Evolutionary conservation across 176 grass and related monocot species (phyloP).

Genomic region (Dactylis glomerata): DNA sequence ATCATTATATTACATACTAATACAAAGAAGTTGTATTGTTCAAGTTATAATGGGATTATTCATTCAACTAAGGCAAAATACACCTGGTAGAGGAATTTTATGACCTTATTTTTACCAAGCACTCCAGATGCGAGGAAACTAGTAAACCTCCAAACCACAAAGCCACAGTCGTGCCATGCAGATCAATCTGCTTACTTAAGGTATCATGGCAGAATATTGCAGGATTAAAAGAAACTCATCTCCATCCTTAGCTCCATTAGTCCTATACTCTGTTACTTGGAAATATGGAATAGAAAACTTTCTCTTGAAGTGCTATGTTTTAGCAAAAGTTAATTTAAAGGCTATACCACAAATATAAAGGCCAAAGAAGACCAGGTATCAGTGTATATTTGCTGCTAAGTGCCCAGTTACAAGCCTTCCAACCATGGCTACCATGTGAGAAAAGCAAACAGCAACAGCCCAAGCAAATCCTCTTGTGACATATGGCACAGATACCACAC

Average conservation of each 20-base stretch:
- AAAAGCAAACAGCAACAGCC: background rate
- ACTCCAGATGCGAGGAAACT: background rate
- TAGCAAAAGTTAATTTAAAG: background rate
- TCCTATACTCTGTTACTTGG: background rate
- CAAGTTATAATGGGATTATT: background rate
- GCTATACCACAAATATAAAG: background rate
- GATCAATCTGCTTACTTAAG: background rate
- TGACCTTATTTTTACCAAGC: background rate
- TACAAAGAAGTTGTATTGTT: background rate
- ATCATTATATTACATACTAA: conserved; percentile 1
- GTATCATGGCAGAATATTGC: background rate
- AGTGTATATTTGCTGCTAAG: background rate
- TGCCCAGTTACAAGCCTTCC: background rate
- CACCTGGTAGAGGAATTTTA: background rate
- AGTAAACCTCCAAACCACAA: background rate
- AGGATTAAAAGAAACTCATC: background rate
- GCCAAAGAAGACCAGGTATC: background rate
- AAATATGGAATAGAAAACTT: background rate
- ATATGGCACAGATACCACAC: background rate
- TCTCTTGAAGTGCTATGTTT: background rate
- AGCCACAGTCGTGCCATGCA: background rate
- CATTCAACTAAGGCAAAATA: conserved; percentile 1
- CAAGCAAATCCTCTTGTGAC: conserved; percentile 4
- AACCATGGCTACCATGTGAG: background rate
- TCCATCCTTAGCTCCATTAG: background rate